Evolutionary conservation across 2,329 filamentous ascomycete genomes (phyloP), one percentile per base, ranked within the genome.

Genomic region (Cytospora leucostoma): DNA sequence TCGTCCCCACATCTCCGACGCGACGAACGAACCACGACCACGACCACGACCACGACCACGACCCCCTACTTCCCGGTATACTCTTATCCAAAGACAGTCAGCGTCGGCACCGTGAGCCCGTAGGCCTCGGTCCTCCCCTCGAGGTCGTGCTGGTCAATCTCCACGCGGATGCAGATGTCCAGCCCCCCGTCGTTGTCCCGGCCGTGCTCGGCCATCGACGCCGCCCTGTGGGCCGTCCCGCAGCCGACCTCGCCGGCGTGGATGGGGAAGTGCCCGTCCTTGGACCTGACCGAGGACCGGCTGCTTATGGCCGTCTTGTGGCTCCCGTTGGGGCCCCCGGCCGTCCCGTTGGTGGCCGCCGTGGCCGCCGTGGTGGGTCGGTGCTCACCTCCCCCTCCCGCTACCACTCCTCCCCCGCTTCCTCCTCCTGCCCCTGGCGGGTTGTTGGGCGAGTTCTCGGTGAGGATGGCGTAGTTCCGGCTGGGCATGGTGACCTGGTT

Each of bases 401-500:
- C 27, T 27, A 27, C 4, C 27, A 2, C 27, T 27, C 27, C 27
- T 4, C 27, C 27, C 2, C 27, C 27, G 2, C 27, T 27, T 2
- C 2, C 27, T 27, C 27, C 27, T 27, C 27, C 27, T 27, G n/a
- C n/a, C 62, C 35, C 68, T 67, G 38, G 38, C 47, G 32, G 54
- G 61, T 81, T 82, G 70, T 81, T 80, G 54, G 84, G 91, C n/a
- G 88, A 87, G 75, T 97, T 97, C 74, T 97, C 91, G 19, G 91
- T 90, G 65, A 99, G 88, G 50, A 91, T 89, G 71, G 94, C 94
- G 83, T 92, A 99, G 74, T 99, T 99, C 32, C 95, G 87, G 68
- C 92, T 93, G 2, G 96, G 87, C 76, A 97, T 97, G 12, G 93
- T 97, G 66, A 92, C 90, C 67, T 91, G 84, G 76, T 97, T 97